phyloP scores from a whole-genome alignment of 2,329 filamentous ascomycete species.

The Pseudogymnoascus sp. region DNA sequence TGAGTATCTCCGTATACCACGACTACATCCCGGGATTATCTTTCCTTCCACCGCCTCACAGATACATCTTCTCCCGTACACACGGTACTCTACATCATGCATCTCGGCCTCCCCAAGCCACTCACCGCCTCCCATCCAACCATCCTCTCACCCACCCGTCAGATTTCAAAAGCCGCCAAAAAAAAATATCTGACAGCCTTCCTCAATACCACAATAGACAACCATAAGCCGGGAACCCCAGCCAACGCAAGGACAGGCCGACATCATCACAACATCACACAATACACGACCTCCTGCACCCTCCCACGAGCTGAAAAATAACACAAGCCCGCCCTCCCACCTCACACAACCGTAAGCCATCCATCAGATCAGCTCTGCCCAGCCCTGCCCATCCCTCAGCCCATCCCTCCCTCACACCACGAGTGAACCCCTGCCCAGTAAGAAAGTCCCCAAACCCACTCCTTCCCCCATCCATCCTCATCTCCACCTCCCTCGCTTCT shows the following conservation, averaged over 20 bases:
- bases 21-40: not conserved
- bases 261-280: not conserved
- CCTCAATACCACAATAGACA: not conserved
- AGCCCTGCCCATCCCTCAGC: not conserved
- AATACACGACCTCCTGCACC: not conserved
- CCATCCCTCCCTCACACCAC: not conserved
- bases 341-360: not conserved
- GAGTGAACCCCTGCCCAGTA: not conserved
- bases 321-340: not conserved
- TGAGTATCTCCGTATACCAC: not conserved
- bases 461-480: not conserved
- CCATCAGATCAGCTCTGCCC: not conserved
- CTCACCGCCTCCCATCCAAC: not conserved
- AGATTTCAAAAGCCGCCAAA: not conserved
- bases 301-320: constrained; percentile 1
- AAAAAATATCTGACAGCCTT: not conserved
- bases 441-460: not conserved
- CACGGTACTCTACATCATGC: constrained; percentile 1
- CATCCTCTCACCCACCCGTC: not conserved
- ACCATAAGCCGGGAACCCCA: not conserved
- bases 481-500: not conserved
- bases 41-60: not conserved
- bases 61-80: not conserved
- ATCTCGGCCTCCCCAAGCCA: not conserved
- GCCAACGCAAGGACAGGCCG: not conserved